Base-by-base conservation (phyloP, 441 rosid species). In the Euphorbia celastroides region DNA sequence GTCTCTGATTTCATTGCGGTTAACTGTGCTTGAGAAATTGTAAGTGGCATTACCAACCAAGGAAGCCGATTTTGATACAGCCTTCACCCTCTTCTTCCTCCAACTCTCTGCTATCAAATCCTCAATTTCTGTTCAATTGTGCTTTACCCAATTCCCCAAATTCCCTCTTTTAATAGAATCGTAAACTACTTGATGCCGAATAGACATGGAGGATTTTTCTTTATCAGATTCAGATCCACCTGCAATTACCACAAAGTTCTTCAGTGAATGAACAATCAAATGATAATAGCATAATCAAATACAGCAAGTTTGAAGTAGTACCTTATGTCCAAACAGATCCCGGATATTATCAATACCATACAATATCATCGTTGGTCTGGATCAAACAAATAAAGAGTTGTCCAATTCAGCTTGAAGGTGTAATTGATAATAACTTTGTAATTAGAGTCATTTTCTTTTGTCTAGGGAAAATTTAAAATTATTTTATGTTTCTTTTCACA, bases 301-400 rank as follows among this genome's bases (percentile, higher is more conserved):
- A 17, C 44, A 12, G 54, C 2, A 20, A 65, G 57, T 12, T 34
- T 14, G 54, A 44, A 44, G 55, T 31, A 23, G 66, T 82, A 90
- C 98, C 96, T 87, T 91, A 84, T 89, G 96, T 32, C 95, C 97
- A 54, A 91, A 93, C 59, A 93, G 93, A 79, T 93, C 99, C 6
- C 97, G 81, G 64, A 91, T 93, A 79, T 91, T 91, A 71, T 82
- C 82, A 46, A 86, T 75, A 22, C 86, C 89, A 16, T 89, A 87
- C 16, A 93, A 74, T 65, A 93, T 93, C 99, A 93, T 93, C 6
- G 99, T 93, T 13, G 97, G 98, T 69, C 98, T 91, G 82, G 66
- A 72, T 60, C 71, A 68, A 58, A 61, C 60, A 65, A 62, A 60
- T n/a, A 65, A 3, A 52, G 22, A 48, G 62, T 62, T 1, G 67